Evolutionary conservation across 768 basidiomycete species (phyloP).

Genomic region (Tricholomella constricta): DNA sequence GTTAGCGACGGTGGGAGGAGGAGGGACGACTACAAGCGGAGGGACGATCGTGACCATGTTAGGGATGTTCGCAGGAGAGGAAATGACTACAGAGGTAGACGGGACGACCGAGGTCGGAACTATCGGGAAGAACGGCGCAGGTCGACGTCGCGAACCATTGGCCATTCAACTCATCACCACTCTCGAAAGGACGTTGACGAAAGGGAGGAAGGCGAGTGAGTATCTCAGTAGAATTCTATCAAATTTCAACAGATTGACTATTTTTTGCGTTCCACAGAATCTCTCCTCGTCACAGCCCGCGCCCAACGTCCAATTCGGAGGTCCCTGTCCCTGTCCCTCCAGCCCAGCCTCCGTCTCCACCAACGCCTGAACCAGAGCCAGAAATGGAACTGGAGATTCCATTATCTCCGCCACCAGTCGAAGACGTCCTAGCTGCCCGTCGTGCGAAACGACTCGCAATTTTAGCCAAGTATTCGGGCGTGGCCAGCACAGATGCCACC

Average conservation of each 20-base stretch:
- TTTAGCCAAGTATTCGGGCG: slow-evolving; percentile 69
- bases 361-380: slow-evolving; percentile 24
- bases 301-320: slow-evolving; percentile 1
- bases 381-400: slow-evolving; percentile 61
- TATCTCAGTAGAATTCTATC: slow-evolving; percentile 31
- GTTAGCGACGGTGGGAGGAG: slow-evolving; percentile 30
- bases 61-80: slow-evolving; percentile 27
- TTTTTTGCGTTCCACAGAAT: slow-evolving; percentile 50
- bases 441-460: slow-evolving; percentile 77
- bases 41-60: slow-evolving; percentile 35
- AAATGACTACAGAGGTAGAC: slow-evolving; percentile 18
- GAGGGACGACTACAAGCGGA: slow-evolving; percentile 35
- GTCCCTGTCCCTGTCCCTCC: slow-evolving; percentile 3
- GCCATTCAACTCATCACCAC: slow-evolving; percentile 2
- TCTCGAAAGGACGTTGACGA: slow-evolving; percentile 48
- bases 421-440: slow-evolving; percentile 67
- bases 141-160: slow-evolving; percentile 17
- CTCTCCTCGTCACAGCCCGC: slow-evolving; percentile 53
- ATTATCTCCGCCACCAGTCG: slow-evolving; percentile 56
- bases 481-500: slow-evolving; percentile 48
- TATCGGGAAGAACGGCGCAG: slow-evolving; percentile 28
- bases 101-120: slow-evolving; percentile 24
- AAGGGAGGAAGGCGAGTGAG: slow-evolving; percentile 94
- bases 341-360: slow-evolving; percentile 17
- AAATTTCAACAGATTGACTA: slow-evolving; percentile 7